Evolutionary conservation across 768 basidiomycete genomes (phyloP).

Genomic region (Suillus subaureus): DNA sequence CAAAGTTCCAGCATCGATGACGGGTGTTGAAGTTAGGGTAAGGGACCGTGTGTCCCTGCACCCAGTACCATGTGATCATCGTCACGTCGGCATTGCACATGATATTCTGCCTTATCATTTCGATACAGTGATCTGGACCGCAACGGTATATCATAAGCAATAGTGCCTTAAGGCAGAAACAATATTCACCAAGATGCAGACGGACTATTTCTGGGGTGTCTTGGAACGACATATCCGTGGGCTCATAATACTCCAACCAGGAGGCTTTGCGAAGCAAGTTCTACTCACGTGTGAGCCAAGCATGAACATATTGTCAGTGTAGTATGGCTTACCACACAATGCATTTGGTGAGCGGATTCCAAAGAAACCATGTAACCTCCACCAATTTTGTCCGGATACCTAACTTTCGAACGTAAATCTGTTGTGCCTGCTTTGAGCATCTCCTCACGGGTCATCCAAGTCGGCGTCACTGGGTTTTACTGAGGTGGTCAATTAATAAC

Average conservation of each 20-base stretch:
- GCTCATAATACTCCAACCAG: constrained; percentile 11
- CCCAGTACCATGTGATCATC: constrained; percentile 18
- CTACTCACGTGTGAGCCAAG: background rate
- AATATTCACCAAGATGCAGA: constrained; percentile 10
- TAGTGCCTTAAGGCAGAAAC: background rate
- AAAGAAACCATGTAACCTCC: constrained; percentile 14
- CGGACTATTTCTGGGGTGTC: background rate
- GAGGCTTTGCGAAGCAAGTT: constrained; percentile 17
- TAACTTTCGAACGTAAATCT: constrained; percentile 10
- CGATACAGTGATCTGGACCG: constrained; percentile 14
- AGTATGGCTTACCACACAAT: constrained; percentile 12
- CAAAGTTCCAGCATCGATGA: constrained; percentile 8
- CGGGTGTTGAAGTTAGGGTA: constrained; percentile 9
- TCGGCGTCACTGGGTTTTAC: constrained; percentile 3
- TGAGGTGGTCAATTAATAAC: background rate
- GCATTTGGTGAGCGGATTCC: constrained; percentile 14
- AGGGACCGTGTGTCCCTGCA: constrained; percentile 1
- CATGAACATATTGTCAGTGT: background rate
- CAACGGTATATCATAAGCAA: background rate
- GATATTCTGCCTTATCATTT: constrained; percentile 13
- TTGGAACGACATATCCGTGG: constrained; percentile 11
- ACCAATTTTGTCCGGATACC: constrained; percentile 13
- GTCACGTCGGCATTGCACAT: constrained; percentile 16
- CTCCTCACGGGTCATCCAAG: constrained; percentile 9
- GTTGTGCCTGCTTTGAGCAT: constrained; percentile 10